Evolutionary conservation across 768 basidiomycete genomes (phyloP).

Genomic region (Pleurotus cornucopiae): DNA sequence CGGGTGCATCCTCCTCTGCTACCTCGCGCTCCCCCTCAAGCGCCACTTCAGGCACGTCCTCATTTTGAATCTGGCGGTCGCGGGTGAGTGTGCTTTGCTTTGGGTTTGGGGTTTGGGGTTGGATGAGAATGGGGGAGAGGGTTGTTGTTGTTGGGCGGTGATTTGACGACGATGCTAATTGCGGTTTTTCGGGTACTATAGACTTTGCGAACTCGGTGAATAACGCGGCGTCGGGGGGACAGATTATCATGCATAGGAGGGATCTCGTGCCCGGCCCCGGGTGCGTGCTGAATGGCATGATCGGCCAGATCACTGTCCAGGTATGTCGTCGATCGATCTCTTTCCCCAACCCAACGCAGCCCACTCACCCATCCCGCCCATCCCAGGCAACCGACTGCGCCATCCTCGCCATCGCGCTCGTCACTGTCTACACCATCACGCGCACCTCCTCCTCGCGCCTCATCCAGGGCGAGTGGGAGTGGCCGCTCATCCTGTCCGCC

Average conservation of each 20-base stretch:
- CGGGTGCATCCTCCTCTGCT: slow-evolving; percentile 12
- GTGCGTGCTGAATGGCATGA: slow-evolving; percentile 1
- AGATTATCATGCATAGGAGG: slow-evolving; percentile 8
- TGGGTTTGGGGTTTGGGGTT: too few species aligned
- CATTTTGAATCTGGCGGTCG: slow-evolving; percentile 11
- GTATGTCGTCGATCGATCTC: background rate
- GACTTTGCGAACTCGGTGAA: slow-evolving; percentile 12
- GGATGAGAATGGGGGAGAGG: too few species aligned
- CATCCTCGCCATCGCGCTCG: slow-evolving; percentile 13
- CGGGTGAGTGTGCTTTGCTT: slow-evolving; percentile 6
- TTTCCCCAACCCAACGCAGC: too few species aligned
- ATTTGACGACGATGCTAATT: too few species aligned
- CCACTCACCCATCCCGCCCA: background rate
- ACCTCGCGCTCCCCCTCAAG: slow-evolving; percentile 8
- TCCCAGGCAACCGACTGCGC: slow-evolving; percentile 13
- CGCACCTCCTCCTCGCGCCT: background rate
- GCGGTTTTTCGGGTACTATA: background rate
- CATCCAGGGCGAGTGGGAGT: slow-evolving; percentile 7
- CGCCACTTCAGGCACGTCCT: slow-evolving; percentile 13
- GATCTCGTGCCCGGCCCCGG: background rate
- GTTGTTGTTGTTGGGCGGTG: too few species aligned
- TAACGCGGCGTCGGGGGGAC: slow-evolving; percentile 10
- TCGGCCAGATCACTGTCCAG: slow-evolving; percentile 5
- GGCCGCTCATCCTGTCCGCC: background rate
- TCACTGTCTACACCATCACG: slow-evolving; percentile 13